phyloP scores from a whole-genome alignment of 225 moss, liverwort and hornwort genomes.

The Bryum argenteum region DNA sequence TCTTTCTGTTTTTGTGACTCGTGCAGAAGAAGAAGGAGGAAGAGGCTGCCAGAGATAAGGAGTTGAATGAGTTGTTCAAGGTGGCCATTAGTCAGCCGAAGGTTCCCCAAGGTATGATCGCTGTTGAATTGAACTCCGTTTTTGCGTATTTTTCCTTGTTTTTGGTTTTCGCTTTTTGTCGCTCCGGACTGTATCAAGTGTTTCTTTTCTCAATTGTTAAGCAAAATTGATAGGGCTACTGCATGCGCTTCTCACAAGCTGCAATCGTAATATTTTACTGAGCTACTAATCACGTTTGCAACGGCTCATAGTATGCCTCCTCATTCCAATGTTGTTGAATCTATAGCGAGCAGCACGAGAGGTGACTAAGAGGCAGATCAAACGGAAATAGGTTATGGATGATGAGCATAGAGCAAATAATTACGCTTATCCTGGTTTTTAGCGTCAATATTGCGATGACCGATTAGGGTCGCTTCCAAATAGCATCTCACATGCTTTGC shows the following conservation, averaged over 20 bases:
- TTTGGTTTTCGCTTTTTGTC: not conserved
- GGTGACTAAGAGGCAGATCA: not conserved
- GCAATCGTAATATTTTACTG: not conserved
- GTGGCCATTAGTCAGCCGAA: slow-evolving; percentile 99
- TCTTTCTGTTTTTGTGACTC: not conserved
- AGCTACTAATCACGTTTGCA: not conserved
- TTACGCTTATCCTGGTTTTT: not conserved
- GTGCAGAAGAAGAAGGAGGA: slow-evolving; percentile 97
- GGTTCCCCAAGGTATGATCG: slow-evolving; percentile 77
- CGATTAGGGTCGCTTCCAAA: not conserved
- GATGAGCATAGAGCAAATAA: not conserved
- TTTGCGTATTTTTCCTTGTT: not conserved
- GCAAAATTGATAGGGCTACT: too few relatives aligned
- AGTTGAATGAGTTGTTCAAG: slow-evolving; percentile 97
- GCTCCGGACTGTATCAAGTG: too few relatives aligned
- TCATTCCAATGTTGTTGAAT: not conserved
- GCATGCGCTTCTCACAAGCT: not conserved
- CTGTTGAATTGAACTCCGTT: slow-evolving; percentile 1
- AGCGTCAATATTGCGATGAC: not conserved
- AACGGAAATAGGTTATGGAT: not conserved
- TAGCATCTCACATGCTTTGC: too few relatives aligned
- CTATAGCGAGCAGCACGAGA: not conserved
- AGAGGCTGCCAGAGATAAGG: slow-evolving; percentile 79
- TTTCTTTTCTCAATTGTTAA: not conserved
- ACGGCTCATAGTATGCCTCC: not conserved